These are phyloP conservation scores for Acanthamoeba healyi DNA, from an alignment of 208 protist genomes.

Conservation along the genomic window DNA sequence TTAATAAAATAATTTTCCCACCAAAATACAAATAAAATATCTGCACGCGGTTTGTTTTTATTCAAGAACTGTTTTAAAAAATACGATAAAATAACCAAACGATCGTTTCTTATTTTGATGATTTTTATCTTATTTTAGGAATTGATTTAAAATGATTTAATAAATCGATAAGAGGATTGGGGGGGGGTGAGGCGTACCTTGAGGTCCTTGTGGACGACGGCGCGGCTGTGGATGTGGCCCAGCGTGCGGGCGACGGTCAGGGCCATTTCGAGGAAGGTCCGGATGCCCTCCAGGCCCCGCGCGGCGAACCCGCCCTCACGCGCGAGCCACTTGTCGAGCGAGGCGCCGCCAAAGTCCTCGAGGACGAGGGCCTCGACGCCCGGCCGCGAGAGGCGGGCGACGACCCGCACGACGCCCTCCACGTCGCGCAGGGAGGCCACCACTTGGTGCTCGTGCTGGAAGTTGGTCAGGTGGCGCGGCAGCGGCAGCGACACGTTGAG, in stretches of 20 bases:
- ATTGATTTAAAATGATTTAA: no score
- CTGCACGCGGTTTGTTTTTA: no score
- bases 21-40: no score
- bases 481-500: constrained; percentile 70
- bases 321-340: constrained; percentile 72
- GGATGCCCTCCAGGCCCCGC: not conserved
- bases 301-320: constrained; percentile 41
- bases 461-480: constrained; percentile 67
- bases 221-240: constrained; percentile 50
- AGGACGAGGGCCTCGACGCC: constrained; percentile 60
- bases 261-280: constrained; percentile 4
- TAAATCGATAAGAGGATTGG: not conserved
- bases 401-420: constrained; percentile 6
- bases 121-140: no score
- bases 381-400: constrained; percentile 30
- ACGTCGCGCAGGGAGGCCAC: constrained; percentile 35
- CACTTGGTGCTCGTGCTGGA: constrained; percentile 63
- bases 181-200: not conserved
- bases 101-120: no score
- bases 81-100: no score
- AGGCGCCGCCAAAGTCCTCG: constrained; percentile 57
- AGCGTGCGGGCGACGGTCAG: constrained; percentile 24
- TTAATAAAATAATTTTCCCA: no score
- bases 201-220: constrained; percentile 69
- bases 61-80: no score